phyloP scores from a whole-genome alignment of 768 basidiomycete genomes.

The Amanita exitialis region DNA sequence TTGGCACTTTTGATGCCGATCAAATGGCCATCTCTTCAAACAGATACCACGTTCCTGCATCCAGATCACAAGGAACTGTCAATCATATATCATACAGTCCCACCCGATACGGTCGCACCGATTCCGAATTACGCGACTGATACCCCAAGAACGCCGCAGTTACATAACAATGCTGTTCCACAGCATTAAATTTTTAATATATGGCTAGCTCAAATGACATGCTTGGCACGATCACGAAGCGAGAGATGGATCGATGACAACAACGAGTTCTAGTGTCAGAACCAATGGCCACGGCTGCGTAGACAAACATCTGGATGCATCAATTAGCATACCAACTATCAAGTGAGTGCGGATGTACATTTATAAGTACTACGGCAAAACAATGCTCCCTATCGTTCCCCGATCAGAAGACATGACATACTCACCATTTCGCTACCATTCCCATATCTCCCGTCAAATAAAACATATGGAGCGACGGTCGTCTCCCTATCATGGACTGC shows the following conservation, averaged over 20 bases:
- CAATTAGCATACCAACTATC: no score
- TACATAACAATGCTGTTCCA: background rate
- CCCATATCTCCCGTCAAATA: no score
- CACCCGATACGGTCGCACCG: background rate
- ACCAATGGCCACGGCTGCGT: no score
- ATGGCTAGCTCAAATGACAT: background rate
- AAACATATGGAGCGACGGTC: no score
- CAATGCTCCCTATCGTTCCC: background rate
- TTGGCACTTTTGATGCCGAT: background rate
- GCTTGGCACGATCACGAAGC: background rate
- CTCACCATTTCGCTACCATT: background rate
- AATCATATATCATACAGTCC: background rate
- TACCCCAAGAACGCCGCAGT: background rate
- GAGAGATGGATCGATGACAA: no score
- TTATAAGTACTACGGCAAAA: background rate
- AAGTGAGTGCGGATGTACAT: no score
- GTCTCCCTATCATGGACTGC: no score
- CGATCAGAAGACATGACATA: background rate
- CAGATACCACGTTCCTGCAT: background rate
- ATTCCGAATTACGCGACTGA: background rate
- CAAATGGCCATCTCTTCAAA: background rate
- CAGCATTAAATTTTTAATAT: background rate
- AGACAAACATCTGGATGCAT: no score
- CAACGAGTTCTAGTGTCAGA: no score
- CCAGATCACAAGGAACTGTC: background rate